Conservation (phyloP, 192 early-diverging fungal species). For the Backusella parvicylindrica region DNA sequence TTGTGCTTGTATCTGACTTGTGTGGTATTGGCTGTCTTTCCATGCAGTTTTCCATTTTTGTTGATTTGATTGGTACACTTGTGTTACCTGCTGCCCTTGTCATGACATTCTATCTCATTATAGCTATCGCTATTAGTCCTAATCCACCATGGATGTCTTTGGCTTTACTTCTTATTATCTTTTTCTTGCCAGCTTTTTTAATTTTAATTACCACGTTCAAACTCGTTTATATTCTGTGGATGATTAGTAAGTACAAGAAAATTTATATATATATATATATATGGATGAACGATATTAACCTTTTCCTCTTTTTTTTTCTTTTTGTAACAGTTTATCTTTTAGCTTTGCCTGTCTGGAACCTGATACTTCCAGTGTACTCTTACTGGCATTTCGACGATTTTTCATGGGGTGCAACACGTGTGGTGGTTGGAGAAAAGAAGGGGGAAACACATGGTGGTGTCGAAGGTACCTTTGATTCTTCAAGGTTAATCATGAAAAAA, state of each 20-base stretch:
- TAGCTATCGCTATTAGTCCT: conserved; percentile 18
- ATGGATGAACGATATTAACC: conserved; percentile 28
- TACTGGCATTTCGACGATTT: conserved; percentile 97
- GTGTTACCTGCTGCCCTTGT: conserved; percentile 69
- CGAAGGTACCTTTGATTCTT: conserved; percentile 73
- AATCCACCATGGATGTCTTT: conserved; percentile 48
- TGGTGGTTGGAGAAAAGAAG: conserved; percentile 66
- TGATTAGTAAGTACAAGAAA: conserved; percentile 50
- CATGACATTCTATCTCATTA: conserved; percentile 77
- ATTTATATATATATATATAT: not conserved
- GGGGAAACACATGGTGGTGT: conserved; percentile 64
- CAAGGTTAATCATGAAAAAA: conserved; percentile 47
- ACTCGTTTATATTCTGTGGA: conserved; percentile 84
- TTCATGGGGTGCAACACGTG: conserved; percentile 78
- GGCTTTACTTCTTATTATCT: conserved; percentile 65
- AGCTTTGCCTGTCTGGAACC: conserved; percentile 92
- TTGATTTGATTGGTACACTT: conserved; percentile 71
- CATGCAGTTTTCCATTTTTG: conserved; percentile 76
- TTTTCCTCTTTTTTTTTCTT: conserved; percentile 21
- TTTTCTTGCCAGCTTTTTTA: conserved; percentile 84
- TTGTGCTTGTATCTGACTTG: conserved; percentile 79
- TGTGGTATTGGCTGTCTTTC: conserved; percentile 88
- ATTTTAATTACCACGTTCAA: conserved; percentile 84
- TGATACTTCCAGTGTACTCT: conserved; percentile 86
- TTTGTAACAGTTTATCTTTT: conserved; percentile 52